These are phyloP conservation scores for Wickerhamiella slavikovae DNA, from an alignment of 805 yeast species.

Conservation along the genomic window DNA sequence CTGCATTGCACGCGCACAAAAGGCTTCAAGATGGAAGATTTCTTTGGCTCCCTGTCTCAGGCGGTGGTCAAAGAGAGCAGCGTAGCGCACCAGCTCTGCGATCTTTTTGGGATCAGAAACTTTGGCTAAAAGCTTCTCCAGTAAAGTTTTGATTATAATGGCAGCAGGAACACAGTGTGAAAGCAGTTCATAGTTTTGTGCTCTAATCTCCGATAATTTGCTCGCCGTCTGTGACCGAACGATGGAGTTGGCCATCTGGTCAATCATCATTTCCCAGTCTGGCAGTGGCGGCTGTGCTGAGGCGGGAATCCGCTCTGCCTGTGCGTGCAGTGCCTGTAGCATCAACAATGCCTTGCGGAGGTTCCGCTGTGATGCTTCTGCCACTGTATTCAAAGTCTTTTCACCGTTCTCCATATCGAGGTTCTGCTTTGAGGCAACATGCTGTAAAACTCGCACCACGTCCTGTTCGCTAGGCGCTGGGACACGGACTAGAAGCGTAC, in stretches of 20 bases:
- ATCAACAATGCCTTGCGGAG: constrained; percentile 57
- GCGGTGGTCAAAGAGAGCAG: constrained; percentile 59
- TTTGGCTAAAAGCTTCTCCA: constrained; percentile 17
- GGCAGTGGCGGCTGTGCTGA: constrained; percentile 46
- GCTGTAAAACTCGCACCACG: constrained; percentile 30
- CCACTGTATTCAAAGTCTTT: constrained; percentile 30
- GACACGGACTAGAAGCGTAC: constrained; percentile 73
- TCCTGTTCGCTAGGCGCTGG: constrained; percentile 58
- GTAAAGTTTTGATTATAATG: constrained; percentile 45
- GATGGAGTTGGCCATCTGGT: constrained; percentile 39
- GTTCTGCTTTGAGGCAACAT: constrained; percentile 29
- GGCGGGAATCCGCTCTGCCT: constrained; percentile 6
- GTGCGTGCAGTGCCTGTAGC: constrained; percentile 46
- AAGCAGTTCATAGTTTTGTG: constrained; percentile 56
- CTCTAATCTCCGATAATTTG: constrained; percentile 30
- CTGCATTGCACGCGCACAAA: constrained; percentile 64
- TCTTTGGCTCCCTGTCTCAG: constrained; percentile 70
- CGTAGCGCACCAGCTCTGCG: constrained; percentile 26
- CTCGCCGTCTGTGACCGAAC: constrained; percentile 39
- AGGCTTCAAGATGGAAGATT: constrained; percentile 89
- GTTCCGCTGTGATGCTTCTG: constrained; percentile 41
- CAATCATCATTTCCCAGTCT: constrained; percentile 80
- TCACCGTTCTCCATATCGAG: constrained; percentile 19
- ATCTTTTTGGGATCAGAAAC: constrained; percentile 11
- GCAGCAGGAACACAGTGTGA: constrained; percentile 90